Evolutionary conservation across 164 flowering plant genomes (phyloP), one percentile per base, ranked within the genome.

Genomic region (Piper betle): DNA sequence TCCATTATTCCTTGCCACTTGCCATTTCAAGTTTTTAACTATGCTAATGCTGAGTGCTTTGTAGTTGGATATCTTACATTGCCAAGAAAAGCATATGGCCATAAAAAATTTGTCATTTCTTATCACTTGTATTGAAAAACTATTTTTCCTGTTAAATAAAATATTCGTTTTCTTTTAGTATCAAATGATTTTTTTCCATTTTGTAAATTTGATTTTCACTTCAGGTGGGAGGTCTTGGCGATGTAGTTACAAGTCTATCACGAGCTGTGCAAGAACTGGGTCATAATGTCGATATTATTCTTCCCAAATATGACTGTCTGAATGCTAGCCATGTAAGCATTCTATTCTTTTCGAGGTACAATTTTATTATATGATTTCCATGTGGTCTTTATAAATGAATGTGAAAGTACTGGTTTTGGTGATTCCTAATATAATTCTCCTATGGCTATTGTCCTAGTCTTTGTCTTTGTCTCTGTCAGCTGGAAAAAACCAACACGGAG

Each of bases 171-270:
- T 54, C 16, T 9, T 5, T 54, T 4, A 54, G 17, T 3, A 18
- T 18, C 6, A 25, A 16, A 18, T 54, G 33, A 25, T 18, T 4
- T 54, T 6, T 3, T 18, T 25, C 57, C 37, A 50, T 18, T 39
- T 2, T 6, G 33, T 39, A 39, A 41, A 40, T 43, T 57, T 55
- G 41, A 42, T 48, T 12, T 42, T 48, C 42, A 38, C 62, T 78
- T 66, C 83, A 93, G 99, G 97, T 93, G 65, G 99, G 99, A 66
- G 99, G 99, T 66, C 92, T 93, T 59, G 99, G 99, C 65, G 99
- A 93, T 78, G 95, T 93, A 71, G 99, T 93, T 17, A 93, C 99
- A 65, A 84, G 99, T 79, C 87, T 93, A 65, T 93, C 97, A 15
- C 92, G 97, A 67, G 99, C 97, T 66, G 86, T 93, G 62, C 91